Conservation (phyloP, 2,329 filamentous ascomycete species). For the Penicillium rolfsii region DNA sequence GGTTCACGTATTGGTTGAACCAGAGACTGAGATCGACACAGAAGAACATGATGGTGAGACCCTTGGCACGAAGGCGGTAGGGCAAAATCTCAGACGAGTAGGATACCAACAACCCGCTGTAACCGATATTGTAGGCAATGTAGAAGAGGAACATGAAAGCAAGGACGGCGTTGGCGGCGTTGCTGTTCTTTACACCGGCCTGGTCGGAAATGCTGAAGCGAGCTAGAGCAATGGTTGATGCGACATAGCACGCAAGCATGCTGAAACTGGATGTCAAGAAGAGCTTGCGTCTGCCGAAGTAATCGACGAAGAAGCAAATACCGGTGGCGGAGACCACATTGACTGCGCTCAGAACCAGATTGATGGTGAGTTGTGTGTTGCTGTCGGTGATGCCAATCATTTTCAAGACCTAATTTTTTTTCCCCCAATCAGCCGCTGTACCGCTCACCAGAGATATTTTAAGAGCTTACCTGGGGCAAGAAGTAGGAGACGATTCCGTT, state of each 20-base stretch:
- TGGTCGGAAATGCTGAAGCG: constrained; percentile 10
- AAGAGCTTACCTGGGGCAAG: constrained; percentile 19
- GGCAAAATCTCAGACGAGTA: constrained; percentile 55
- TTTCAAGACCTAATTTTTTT: constrained; percentile 14
- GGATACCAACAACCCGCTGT: constrained; percentile 37
- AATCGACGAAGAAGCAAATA: constrained; percentile 24
- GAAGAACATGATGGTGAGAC: constrained; percentile 45
- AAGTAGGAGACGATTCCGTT: constrained; percentile 50
- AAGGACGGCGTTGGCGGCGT: constrained; percentile 1
- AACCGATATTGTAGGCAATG: constrained; percentile 18
- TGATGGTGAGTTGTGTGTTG: constrained; percentile 21
- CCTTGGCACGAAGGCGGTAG: constrained; percentile 55
- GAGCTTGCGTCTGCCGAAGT: constrained; percentile 20
- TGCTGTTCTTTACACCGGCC: constrained; percentile 3
- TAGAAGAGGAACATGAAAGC: constrained; percentile 23
- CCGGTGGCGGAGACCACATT: constrained; percentile 24
- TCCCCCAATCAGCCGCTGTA: constrained; percentile 2
- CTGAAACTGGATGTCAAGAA: constrained; percentile 19
- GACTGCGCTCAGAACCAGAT: constrained; percentile 21
- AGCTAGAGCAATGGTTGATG: constrained; percentile 18
- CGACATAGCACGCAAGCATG: constrained; percentile 18
- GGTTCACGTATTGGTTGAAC: constrained; percentile 44
- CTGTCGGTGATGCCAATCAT: constrained; percentile 23
- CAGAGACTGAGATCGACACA: constrained; percentile 38
- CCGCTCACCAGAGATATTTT: not conserved